These are phyloP conservation scores for Leishmania guyanensis DNA, from an alignment of 208 protist genomes.

Conservation along the genomic window DNA sequence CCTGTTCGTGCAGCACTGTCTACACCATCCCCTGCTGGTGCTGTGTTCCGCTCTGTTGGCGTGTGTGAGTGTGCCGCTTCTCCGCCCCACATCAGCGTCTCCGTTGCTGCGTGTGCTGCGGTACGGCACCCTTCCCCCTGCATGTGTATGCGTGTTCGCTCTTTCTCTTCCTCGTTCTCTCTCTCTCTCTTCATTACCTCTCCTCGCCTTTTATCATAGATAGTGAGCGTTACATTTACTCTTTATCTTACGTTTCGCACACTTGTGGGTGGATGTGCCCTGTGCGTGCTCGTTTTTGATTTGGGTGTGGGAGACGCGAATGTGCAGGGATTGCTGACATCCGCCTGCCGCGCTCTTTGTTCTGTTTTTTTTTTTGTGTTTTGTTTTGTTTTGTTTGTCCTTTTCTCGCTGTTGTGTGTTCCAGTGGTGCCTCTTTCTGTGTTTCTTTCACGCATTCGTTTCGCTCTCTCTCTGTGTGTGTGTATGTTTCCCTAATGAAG, in stretches of 20 bases:
- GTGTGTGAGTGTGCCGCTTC: neutral
- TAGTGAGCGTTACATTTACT: neutral
- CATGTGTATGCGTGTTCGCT: neutral
- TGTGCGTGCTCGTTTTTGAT: neutral
- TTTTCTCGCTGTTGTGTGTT: neutral
- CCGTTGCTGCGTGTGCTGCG: neutral
- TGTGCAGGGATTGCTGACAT: neutral
- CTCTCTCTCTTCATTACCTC: neutral
- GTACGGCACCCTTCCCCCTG: neutral
- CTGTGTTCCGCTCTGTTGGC: neutral
- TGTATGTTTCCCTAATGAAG: neutral
- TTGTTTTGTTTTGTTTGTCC: neutral
- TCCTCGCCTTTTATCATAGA: neutral
- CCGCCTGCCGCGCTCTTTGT: neutral
- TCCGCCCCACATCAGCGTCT: neutral
- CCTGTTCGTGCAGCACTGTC: neutral
- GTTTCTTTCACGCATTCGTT: neutral
- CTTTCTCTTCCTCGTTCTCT: neutral
- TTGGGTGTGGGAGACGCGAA: neutral
- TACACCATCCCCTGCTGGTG: neutral
- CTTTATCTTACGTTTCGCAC: neutral
- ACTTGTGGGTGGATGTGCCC: neutral
- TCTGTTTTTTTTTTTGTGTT: neutral
- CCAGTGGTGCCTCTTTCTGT: neutral
- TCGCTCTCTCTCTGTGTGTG: neutral